Evolutionary conservation across 257 asterid species (phyloP), one percentile per base, ranked within the genome.

Genomic region (Petunia secreta): DNA sequence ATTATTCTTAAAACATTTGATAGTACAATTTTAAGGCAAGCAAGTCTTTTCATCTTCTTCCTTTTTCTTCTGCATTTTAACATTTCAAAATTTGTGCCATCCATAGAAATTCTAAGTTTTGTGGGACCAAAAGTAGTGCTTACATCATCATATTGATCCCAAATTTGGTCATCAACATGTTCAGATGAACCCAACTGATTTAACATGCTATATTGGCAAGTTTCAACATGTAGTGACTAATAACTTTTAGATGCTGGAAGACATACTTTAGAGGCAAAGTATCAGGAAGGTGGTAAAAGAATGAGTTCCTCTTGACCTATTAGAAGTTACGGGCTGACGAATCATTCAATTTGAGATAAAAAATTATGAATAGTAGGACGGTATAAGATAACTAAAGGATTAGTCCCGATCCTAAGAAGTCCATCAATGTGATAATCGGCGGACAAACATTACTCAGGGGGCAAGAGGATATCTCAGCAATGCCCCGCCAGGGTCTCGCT

Each of bases 261-360:
- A 83, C 94, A 80, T 80, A 73, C 83, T 85, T 86, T 77, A 91
- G 89, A 82, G 91, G 94, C 78, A 90, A 63, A 50, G 89, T 88
- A 43, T 86, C 91, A 1, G 94, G 79, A n/a, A 89, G 85, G 78
- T 82, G 82, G 83, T 92, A 92, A 37, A 62, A 77, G 79, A 73
- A 53, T 10, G 89, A 85, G 57, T 80, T 87, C 83, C 58, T 83
- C 80, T 88, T 83, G 80, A 92, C 92, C 94, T 92, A 91, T 71
- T n/a, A 25, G 75, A 82, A 37, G 14, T 54, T 13, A 54, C 13
- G n/a, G 14, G 16, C 15, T 14, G 10, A 78, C 67, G 16, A 38
- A 75, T 50, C 60, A 16, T n/a, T 10, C 6, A 15, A 48, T 64
- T 64, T 67, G 54, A 66, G 62, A 65, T 38, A 40, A 58, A 13